Conservation (phyloP, 2,329 filamentous ascomycete genomes). For the Coniochaeta pulveracea region DNA sequence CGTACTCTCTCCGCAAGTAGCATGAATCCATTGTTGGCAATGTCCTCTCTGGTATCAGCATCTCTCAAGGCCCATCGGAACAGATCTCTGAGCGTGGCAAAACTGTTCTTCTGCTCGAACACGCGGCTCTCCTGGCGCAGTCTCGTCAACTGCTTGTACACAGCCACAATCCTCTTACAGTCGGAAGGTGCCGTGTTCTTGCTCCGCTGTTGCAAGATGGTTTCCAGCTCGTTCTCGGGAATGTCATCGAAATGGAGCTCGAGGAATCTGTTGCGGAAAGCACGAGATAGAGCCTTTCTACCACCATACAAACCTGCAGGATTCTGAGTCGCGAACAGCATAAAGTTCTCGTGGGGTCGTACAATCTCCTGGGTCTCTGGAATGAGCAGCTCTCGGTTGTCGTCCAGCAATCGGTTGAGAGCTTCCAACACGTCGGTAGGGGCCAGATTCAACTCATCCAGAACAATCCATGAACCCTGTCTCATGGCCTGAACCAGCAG, state of each 20-base stretch:
- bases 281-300: slow-evolving; percentile 82
- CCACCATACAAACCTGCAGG: slow-evolving; percentile 92
- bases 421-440: slow-evolving; percentile 96
- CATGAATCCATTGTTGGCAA: slow-evolving; percentile 93
- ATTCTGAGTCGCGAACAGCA: slow-evolving; percentile 97
- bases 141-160: slow-evolving; percentile 86
- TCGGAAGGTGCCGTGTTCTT: slow-evolving; percentile 82
- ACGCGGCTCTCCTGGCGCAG: slow-evolving; percentile 81
- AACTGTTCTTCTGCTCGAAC: slow-evolving; percentile 96
- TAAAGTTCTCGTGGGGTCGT: slow-evolving; percentile 85
- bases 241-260: slow-evolving; percentile 98
- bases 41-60: slow-evolving; percentile 75
- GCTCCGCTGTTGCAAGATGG: slow-evolving; percentile 79
- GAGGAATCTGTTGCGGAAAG: slow-evolving; percentile 92
- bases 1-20: slow-evolving; percentile 87
- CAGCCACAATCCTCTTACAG: slow-evolving; percentile 79
- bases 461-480: slow-evolving; percentile 92
- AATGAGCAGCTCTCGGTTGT: slow-evolving; percentile 90
- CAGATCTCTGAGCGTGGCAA: slow-evolving; percentile 88
- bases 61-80: slow-evolving; percentile 88
- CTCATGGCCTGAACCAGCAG: slow-evolving; percentile 85
- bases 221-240: slow-evolving; percentile 84
- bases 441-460: slow-evolving; percentile 93
- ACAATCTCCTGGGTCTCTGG: slow-evolving; percentile 95
- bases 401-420: slow-evolving; percentile 86